Evolutionary conservation across 2,329 filamentous ascomycete genomes (phyloP), one percentile per base, ranked within the genome.

Genomic region (Ophiocordyceps polyrhachis-furcata): DNA sequence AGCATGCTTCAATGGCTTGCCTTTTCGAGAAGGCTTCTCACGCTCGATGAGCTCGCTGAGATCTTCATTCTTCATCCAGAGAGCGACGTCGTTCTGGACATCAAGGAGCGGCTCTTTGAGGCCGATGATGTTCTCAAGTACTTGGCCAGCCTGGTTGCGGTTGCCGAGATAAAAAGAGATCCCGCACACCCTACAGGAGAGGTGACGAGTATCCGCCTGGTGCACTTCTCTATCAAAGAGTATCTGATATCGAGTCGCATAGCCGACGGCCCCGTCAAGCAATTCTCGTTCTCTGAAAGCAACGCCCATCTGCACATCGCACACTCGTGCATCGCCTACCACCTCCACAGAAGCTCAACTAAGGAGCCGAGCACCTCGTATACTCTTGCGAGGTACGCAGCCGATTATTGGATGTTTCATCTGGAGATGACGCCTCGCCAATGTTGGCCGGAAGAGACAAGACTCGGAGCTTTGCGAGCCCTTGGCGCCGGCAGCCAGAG

Each of bases 161-260:
- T 15, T n/a, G 6, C 7, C 14, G n/a, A 15, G 35, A 19, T 15
- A 37, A 15, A n/a, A n/a, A 15, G 35, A n/a, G 35, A 37, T 25
- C 23, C 23, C 4, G 23, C 23, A 5, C 23, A 25, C 8, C 23
- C 23, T 25, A 25, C 23, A 8, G 23, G 13, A 37, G 9, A 15
- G 35, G 7, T 8, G 15, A 37, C 14, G 5, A 15, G n/a, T n/a
- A 41, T 49, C 21, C 45, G 47, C 19, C 23, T 47, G 19, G 45
- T 45, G 12, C 47, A 49, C 12, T 44, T 44, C 25, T 49, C 47
- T 3, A 38, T 49, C 5, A 47, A 49, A 21, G 47, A 47, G 29
- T 47, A 49, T n/a, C 19, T 47, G 40, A 29, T 25, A 9, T 49
- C 43, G n/a, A 31, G 29, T 14, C 41, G 42, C 8, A 47, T 49